Evolutionary conservation across 2,329 filamentous ascomycete species (phyloP), one percentile per base, ranked within the genome.

Genomic region (Metarhizium guizhouense): DNA sequence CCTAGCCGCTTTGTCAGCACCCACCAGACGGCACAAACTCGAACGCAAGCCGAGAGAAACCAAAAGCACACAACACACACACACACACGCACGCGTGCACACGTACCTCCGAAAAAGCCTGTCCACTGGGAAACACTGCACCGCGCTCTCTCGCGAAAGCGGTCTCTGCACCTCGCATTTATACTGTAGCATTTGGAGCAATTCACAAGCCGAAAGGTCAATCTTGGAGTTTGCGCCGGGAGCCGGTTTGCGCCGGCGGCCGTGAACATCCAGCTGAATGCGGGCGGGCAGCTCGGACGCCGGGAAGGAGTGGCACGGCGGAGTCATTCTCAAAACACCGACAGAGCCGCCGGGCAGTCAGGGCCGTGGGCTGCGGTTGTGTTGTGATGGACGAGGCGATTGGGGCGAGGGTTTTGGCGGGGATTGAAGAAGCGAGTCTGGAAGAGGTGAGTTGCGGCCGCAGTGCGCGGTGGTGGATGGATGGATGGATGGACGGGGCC

Each of bases 111-210:
- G 75, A 65, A 85, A 86, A 65, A 82, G 73, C 56, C 83, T 76
- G 65, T 80, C 75, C 45, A 86, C 74, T 10, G 80, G 77, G 70
- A 73, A 80, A 66, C 83, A 86, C 56, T 70, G 68, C 48, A 83
- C 77, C 0, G 73, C 67, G 55, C 78, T 78, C 56, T 79, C 67
- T 52, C 63, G 66, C 40, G 67, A 64, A 50, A 74, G 68, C 14
- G 80, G 78, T 42, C 74, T 65, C 60, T 78, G 71, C 47, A 85
- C 76, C 58, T 75, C 68, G 66, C 83, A 86, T 47, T 79, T 74
- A 68, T 83, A 85, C 71, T 86, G 83, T 66, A 82, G 63, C 74
- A 86, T 76, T 63, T 76, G 73, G 56, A 83, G 66, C 56, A 85
- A 72, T 64, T 81, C 75, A 68, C 83, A 86, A 47, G 72, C 71